Base-by-base conservation (phyloP, 208 protist species). In the Leishmania martiniquensis region DNA sequence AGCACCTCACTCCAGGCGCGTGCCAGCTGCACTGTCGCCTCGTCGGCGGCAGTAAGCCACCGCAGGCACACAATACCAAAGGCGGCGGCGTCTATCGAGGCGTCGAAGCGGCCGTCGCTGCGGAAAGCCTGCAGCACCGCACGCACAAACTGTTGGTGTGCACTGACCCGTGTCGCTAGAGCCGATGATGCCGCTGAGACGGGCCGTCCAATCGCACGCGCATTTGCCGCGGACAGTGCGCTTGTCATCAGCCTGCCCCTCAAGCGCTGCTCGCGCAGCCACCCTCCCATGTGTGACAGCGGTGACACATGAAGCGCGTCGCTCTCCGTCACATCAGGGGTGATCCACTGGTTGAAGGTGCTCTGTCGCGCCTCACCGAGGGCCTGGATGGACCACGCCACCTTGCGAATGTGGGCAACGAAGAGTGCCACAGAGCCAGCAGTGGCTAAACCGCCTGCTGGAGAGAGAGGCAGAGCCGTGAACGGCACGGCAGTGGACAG, bases 91-190 rank as follows among this genome's bases (percentile, higher is more conserved):
- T 85, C 76, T 20, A 96, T 32, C 29, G 87, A 72, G 54, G 84
- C 85, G 71, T 96, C 92, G 73, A 94, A 96, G 42, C 86, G 87
- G 49, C 92, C 92, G 74, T 96, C 92, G 22, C 85, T 82, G 60
- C 76, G 83, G 32, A 96, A 3, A 32, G 67, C 73, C 20, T 83
- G 78, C 74, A 86, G 77, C 29, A 95, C 66, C 10, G 76, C 60
- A 17, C 34, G 45, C 9, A 62, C 57, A 25, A 80, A 69, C 1
- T 44, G 12, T 32, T 85, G 82, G 59, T 82, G 82, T 39, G 49
- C 32, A 4, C n/a, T 51, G 1, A 86, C 78, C 1, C 34, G 52
- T 25, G 29, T 13, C n/a, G 77, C 66, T 37, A 74, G 69, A 32
- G 22, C 49, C 29, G 32, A 68, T 22, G 63, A 29, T n/a, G 63